Evolutionary conservation across 495 filamentous ascomycete species (phyloP), one percentile per base, ranked within the genome.

Genomic region (Thermothielavioides terrestris): DNA sequence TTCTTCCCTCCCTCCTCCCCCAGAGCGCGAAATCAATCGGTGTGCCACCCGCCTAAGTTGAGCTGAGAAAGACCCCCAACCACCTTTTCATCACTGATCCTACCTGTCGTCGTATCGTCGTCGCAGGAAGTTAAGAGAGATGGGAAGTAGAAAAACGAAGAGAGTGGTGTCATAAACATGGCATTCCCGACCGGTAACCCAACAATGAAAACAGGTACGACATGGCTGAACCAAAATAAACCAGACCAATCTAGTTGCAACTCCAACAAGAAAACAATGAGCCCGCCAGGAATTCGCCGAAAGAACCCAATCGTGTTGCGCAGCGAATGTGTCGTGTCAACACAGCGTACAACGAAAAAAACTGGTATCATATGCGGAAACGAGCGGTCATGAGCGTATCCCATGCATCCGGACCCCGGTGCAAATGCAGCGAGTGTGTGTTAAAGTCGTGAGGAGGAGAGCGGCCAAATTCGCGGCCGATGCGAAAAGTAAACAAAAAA

Each of bases 131-230:
- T 14, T n/a, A 43, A 27, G 37, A 38, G 27, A 21, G 7, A 43
- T 18, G 32, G 26, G 30, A 23, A 36, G 18, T 10, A 36, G 30
- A 22, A 38, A 30, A 31, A 32, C 20, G 25, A 22, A 35, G n/a
- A 44, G 41, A 60, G 55, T 49, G 14, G n/a, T n/a, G 49, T 62
- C 60, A 56, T 55, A 56, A n/a, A 56, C 54, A 36, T 55, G 42
- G 22, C 45, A 46, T 36, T 23, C 1, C 27, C 36, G 2, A 15
- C 38, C 30, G 11, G 26, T 10, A 10, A 32, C 38, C 42, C 17
- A 44, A 35, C 43, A 18, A 22, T 15, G 7, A 39, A 45, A 30
- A 30, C 10, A 17, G 17, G 34, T n/a, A 26, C 14, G 17, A 21
- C n/a, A n/a, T n/a, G n/a, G n/a, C n/a, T n/a, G n/a, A n/a, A n/a